Base-by-base conservation (phyloP, 495 filamentous ascomycete genomes). In the Xylaria acuta region DNA sequence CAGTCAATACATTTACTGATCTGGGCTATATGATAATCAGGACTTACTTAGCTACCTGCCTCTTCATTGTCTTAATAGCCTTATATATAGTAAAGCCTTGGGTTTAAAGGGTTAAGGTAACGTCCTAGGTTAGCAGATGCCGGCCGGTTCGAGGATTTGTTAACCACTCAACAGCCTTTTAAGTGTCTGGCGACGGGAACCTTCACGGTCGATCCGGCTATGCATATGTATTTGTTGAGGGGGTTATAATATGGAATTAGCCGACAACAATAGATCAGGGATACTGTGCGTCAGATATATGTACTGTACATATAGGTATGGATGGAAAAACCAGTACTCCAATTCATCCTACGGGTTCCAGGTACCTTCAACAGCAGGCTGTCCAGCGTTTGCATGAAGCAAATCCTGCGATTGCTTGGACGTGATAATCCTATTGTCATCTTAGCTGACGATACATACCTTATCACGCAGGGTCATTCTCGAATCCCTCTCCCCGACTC, bases 191-290 rank as follows among this genome's bases (percentile, higher is more conserved):
- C n/a, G n/a, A n/a, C n/a, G n/a, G n/a, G n/a, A n/a, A n/a, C n/a
- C n/a, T n/a, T n/a, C n/a, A n/a, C n/a, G n/a, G n/a, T n/a, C n/a
- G n/a, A 66, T 25, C n/a, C 45, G 20, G 14, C 64, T 40, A 32
- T 49, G 32, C 32, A 53, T 66, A 66, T 66, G 32, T 53, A 38
- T 36, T 38, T 22, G 7, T 30, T 36, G 45, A 34, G 43, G 64
- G 30, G 38, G 25, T 47, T 22, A 18, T 51, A 45, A 38, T 18
- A 22, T 32, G 18, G 20, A 20, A 34, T 51, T 53, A 30, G 43
- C 64, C 38, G 45, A 30, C 32, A 45, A n/a, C 45, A 16, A 34
- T 14, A 18, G 43, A 34, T 30, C 12, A 30, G 30, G 25, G 43
- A 27, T 30, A 65, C 45, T 4, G 63, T 36, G 63, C 22, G 18